These are phyloP conservation scores for Thermomucor indicae-seudaticae DNA, from an alignment of 371 early-diverging fungal genomes.

Conservation along the genomic window DNA sequence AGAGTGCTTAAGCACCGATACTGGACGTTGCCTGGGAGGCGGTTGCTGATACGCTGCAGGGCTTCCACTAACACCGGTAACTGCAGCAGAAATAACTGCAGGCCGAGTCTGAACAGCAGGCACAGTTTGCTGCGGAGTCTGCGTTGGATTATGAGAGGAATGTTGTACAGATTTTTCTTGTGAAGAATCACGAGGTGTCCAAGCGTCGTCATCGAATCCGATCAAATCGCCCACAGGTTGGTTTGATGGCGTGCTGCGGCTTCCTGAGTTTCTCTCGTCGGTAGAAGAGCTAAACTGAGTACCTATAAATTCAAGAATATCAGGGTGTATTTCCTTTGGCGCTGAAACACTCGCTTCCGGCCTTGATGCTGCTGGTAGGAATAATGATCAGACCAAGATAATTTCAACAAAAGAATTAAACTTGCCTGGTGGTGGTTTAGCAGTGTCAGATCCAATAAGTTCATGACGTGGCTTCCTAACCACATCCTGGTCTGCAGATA, in stretches of 20 bases:
- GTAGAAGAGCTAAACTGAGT: slow-evolving; percentile 17
- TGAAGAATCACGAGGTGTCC: slow-evolving; percentile 31
- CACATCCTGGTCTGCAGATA: slow-evolving; percentile 55
- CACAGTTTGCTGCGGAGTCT: neutral
- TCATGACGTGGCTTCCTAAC: slow-evolving; percentile 71
- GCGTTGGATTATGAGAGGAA: neutral
- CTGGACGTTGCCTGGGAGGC: slow-evolving; percentile 26
- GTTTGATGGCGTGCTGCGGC: slow-evolving; percentile 11
- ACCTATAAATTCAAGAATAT: slow-evolving; percentile 31
- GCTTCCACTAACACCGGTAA: neutral
- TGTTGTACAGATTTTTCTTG: neutral
- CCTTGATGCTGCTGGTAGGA: slow-evolving; percentile 19
- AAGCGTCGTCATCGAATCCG: slow-evolving; percentile 57
- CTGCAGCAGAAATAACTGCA: neutral
- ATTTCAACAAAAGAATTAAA: slow-evolving; percentile 3
- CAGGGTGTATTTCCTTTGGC: slow-evolving; percentile 42
- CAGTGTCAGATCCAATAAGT: slow-evolving; percentile 28
- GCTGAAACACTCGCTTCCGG: slow-evolving; percentile 41
- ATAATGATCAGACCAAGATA: neutral
- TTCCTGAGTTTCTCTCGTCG: slow-evolving; percentile 5
- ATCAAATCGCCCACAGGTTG: slow-evolving; percentile 18
- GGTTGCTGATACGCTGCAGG: neutral
- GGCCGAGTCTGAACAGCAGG: slow-evolving; percentile 2
- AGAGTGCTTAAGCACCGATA: slow-evolving; percentile 15
- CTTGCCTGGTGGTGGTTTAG: slow-evolving; percentile 22